Conservation (phyloP, 2,329 filamentous ascomycete species). For the Truncatella angustata region DNA sequence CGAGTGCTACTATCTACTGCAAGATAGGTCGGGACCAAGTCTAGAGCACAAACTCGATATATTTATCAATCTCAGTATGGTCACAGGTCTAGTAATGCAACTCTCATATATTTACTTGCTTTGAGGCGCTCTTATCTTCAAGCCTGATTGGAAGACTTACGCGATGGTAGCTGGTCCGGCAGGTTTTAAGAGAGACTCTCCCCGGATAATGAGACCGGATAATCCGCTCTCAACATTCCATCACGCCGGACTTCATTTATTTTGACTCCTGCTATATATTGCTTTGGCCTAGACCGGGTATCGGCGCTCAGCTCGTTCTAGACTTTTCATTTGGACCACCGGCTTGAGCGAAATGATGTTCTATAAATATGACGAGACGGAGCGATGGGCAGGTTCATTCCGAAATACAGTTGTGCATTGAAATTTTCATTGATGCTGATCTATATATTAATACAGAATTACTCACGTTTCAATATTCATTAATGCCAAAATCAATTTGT, state of each 20-base stretch:
- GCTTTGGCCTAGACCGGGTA: neutral
- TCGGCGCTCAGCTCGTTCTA: conserved; percentile 7
- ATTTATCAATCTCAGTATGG: too few relatives aligned
- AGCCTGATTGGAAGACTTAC: conserved; percentile 13
- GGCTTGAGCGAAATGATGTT: conserved; percentile 11
- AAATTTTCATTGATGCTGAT: too few relatives aligned
- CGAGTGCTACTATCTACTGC: too few relatives aligned
- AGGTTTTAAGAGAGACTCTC: conserved; percentile 24
- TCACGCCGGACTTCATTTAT: conserved; percentile 25
- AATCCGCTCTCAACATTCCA: conserved; percentile 23
- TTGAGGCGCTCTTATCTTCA: conserved; percentile 11
- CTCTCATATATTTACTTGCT: conserved; percentile 9
- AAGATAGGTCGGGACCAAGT: too few relatives aligned
- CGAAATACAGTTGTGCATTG: too few relatives aligned
- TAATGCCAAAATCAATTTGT: neutral
- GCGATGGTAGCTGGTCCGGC: too few relatives aligned
- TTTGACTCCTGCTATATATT: conserved; percentile 26
- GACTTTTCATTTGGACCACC: conserved; percentile 15
- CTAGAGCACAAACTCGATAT: too few relatives aligned
- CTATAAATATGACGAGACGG: conserved; percentile 19
- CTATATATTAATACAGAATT: conserved; percentile 1
- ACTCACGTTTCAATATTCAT: too few relatives aligned
- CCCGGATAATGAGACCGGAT: conserved; percentile 31
- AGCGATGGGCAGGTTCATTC: conserved; percentile 13
- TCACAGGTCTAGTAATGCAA: too few relatives aligned